Conservation (phyloP, 768 basidiomycete species). For the Pisolithus orientalis region DNA sequence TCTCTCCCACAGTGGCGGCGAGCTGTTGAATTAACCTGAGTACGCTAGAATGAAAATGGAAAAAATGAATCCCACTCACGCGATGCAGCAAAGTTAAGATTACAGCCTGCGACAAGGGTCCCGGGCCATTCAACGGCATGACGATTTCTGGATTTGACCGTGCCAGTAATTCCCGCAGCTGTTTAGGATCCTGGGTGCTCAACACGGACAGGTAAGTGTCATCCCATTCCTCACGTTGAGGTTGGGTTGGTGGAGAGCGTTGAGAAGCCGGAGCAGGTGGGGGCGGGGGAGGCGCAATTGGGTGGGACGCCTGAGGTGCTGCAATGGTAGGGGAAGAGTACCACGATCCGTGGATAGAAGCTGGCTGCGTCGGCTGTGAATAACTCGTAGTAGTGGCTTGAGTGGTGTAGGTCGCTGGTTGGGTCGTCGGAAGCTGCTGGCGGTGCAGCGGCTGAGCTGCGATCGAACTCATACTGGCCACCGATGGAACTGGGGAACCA, state of each 20-base stretch:
- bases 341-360: slow-evolving; percentile 41
- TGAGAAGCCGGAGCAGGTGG: slow-evolving; percentile 34
- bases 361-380: slow-evolving; percentile 27
- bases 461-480: slow-evolving; percentile 31
- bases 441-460: slow-evolving; percentile 29
- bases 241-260: slow-evolving; percentile 47
- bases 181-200: slow-evolving; percentile 65
- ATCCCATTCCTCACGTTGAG: slow-evolving; percentile 74
- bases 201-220: slow-evolving; percentile 74
- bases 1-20: slow-evolving; percentile 68
- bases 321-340: slow-evolving; percentile 55
- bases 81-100: slow-evolving; percentile 78
- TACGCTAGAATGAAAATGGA: not conserved
- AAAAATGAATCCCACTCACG: slow-evolving; percentile 37
- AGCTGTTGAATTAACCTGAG: slow-evolving; percentile 38
- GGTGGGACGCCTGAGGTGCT: slow-evolving; percentile 79
- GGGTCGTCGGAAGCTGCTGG: slow-evolving; percentile 34
- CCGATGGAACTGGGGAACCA: slow-evolving; percentile 24
- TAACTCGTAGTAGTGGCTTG: slow-evolving; percentile 28
- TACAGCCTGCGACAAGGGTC: slow-evolving; percentile 77
- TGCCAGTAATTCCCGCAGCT: slow-evolving; percentile 67
- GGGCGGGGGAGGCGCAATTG: slow-evolving; percentile 59
- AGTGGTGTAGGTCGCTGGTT: slow-evolving; percentile 17
- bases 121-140: slow-evolving; percentile 66
- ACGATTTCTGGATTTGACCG: slow-evolving; percentile 74